Percentiles rank a stretch among this genome's conserved stretches.
phyloP scores from a whole-genome alignment of 148 eudicot species.

The Cornus controversa region DNA sequence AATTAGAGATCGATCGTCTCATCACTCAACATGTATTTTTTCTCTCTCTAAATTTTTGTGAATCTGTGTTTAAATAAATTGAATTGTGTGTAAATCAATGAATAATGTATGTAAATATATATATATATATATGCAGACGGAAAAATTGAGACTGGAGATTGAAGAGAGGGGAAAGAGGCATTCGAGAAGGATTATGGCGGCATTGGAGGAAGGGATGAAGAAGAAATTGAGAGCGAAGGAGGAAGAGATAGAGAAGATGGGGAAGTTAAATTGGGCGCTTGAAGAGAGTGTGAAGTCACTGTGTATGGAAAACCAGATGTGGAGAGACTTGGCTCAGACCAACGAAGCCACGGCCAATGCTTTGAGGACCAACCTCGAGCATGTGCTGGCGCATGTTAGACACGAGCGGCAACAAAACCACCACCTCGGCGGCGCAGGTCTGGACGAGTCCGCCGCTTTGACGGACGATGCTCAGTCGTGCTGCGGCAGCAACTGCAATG shows the following conservation, averaged over 20 bases:
- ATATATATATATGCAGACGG: conserved; percentile 24
- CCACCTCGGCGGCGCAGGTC: neutral
- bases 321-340: conserved; percentile 52
- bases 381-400: conserved; percentile 23
- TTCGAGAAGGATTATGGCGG: conserved; percentile 20
- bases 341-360: conserved; percentile 54
- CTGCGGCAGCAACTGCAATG: conserved; percentile 34
- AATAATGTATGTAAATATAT: neutral
- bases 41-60: neutral
- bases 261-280: conserved; percentile 35
- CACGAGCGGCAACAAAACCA: neutral
- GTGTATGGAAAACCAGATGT: conserved; percentile 44
- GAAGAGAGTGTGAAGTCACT: conserved; percentile 43
- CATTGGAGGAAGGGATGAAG: conserved; percentile 31
- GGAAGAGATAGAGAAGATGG: conserved; percentile 29
- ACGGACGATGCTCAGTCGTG: conserved; percentile 41
- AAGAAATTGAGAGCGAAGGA: conserved; percentile 37
- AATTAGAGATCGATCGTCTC: conserved; percentile 37
- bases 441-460: neutral
- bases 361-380: conserved; percentile 35
- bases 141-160: conserved; percentile 35
- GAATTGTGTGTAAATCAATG: neutral
- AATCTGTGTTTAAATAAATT: neutral
- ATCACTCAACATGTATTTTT: conserved; percentile 37
- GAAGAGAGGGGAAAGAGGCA: conserved; percentile 28